A percentile compares a stretch with the other conserved stretches of the same genome.
Conservation (phyloP, 176 grass and related monocot species). For the Tillandsia leiboldiana region DNA sequence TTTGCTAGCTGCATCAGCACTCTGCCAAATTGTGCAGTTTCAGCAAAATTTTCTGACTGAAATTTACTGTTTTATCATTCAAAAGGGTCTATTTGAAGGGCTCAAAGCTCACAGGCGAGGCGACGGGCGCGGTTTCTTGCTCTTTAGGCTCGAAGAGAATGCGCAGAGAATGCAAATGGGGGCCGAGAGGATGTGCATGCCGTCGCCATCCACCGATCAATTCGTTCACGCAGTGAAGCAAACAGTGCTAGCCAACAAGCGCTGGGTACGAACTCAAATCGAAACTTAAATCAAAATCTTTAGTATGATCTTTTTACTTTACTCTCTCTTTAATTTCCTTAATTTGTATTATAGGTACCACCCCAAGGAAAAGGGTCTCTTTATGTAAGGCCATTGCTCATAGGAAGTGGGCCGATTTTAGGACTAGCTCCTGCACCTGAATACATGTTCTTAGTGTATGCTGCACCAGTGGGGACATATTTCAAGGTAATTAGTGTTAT, state of each 20-base stretch:
- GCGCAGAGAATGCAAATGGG: slow-evolving; percentile 66
- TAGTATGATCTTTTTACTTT: background rate
- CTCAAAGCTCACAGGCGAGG: slow-evolving; percentile 60
- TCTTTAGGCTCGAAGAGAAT: slow-evolving; percentile 91
- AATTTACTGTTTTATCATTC: background rate
- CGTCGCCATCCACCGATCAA: slow-evolving; percentile 59
- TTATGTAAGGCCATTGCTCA: slow-evolving; percentile 77
- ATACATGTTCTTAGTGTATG: slow-evolving; percentile 74
- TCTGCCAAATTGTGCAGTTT: background rate
- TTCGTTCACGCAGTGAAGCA: slow-evolving; percentile 74
- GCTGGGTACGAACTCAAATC: slow-evolving; percentile 45
- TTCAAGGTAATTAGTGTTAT: slow-evolving; percentile 47
- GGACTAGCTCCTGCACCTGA: slow-evolving; percentile 79
- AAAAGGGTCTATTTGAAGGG: slow-evolving; percentile 74
- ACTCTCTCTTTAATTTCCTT: too few species aligned
- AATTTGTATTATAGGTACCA: slow-evolving; percentile 39
- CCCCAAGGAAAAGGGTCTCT: slow-evolving; percentile 75
- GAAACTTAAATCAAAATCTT: background rate
- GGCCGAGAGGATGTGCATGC: slow-evolving; percentile 95
- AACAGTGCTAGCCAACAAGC: slow-evolving; percentile 71
- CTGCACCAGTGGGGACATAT: slow-evolving; percentile 70
- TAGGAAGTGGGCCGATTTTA: slow-evolving; percentile 67
- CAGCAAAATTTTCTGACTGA: background rate
- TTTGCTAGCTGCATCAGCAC: background rate
- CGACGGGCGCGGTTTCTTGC: slow-evolving; percentile 34